Base-by-base conservation (phyloP, 2,329 filamentous ascomycete species). In the Colletotrichum destructivum region DNA sequence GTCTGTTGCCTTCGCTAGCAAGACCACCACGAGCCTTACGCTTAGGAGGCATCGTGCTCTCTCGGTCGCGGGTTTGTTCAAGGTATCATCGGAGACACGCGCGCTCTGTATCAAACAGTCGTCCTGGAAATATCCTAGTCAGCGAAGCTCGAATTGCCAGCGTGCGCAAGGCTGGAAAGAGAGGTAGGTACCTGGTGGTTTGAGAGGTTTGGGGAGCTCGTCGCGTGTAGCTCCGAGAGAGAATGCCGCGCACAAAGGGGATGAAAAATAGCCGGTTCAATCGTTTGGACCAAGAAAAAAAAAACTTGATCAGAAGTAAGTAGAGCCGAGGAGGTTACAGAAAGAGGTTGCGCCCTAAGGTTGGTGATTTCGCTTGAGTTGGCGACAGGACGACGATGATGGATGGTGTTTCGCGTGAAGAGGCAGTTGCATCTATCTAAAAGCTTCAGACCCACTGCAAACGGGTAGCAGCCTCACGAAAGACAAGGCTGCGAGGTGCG, bases 1-100 rank as follows among this genome's bases (percentile, higher is more conserved):
- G 89, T 72, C 90, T 85, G 74, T 81, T 82, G 67, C 82, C 84
- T 69, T 90, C 88, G 73, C 81, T 80, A 72, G 83, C 82, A 62
- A 80, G 81, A 74, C 88, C 83, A 59, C 89, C 87, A 77, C 84
- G 83, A 79, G 88, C 86, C 85, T 90, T 91, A 77, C 89, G 86
- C 82, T 90, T 90, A 38, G 86, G 85, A 82, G 87, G 85, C 88
- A 90, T 90, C 73, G 76, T 77, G 78, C 69, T 72, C 69, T 72
- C 69, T 66, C 52, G 59, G 40, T 59, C 56, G 44, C n/a, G 42
- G n/a, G 12, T 21, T 75, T 82, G 71, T 66, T 72, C 64, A 73
- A 44, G 64, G 42, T 63, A 40, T 63, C 72, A 73, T 73, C 62
- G 55, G 72, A 44, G 47, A 54, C 35, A 38, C 66, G 60, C 54